Conservation (phyloP, 2,329 filamentous ascomycete genomes). For the Fusarium mangiferae region DNA sequence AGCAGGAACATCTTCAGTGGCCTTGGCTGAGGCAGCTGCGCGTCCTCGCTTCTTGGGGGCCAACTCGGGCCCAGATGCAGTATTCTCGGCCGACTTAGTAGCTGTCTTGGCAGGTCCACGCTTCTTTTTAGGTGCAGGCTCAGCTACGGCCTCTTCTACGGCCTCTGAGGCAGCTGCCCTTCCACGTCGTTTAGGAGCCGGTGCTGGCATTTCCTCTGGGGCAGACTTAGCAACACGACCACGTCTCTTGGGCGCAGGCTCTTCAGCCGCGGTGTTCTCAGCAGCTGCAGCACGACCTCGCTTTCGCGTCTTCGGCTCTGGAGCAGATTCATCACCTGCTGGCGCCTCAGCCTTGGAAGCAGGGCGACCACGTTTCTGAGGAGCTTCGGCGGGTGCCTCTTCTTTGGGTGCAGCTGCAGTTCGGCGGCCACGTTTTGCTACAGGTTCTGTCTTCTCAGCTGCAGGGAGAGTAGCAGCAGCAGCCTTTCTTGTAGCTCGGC, state of each 20-base stretch:
- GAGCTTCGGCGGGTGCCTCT: background rate
- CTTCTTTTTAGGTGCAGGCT: conserved; percentile 21
- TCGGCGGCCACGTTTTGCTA: conserved; percentile 17
- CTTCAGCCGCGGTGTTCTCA: background rate
- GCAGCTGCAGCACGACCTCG: conserved; percentile 24
- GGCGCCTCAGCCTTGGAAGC: conserved; percentile 10
- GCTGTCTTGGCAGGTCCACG: conserved; percentile 12
- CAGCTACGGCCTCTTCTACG: background rate
- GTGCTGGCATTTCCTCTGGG: background rate
- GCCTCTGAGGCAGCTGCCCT: conserved; percentile 12
- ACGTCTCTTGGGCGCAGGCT: conserved; percentile 23
- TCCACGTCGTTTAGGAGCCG: conserved; percentile 15
- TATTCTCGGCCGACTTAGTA: conserved; percentile 4
- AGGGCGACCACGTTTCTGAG: conserved; percentile 40
- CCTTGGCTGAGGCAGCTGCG: background rate
- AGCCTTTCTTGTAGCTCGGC: conserved; percentile 25
- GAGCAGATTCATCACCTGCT: background rate
- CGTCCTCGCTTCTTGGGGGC: conserved; percentile 27
- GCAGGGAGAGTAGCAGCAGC: conserved; percentile 8
- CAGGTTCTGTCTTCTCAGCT: background rate
- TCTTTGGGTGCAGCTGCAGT: conserved; percentile 14
- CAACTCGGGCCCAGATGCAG: conserved; percentile 4
- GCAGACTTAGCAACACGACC: conserved; percentile 18
- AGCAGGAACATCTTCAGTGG: background rate
- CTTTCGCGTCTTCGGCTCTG: conserved; percentile 29